Conservation (phyloP, 331 rosid genomes). For the Malus hybrid region DNA sequence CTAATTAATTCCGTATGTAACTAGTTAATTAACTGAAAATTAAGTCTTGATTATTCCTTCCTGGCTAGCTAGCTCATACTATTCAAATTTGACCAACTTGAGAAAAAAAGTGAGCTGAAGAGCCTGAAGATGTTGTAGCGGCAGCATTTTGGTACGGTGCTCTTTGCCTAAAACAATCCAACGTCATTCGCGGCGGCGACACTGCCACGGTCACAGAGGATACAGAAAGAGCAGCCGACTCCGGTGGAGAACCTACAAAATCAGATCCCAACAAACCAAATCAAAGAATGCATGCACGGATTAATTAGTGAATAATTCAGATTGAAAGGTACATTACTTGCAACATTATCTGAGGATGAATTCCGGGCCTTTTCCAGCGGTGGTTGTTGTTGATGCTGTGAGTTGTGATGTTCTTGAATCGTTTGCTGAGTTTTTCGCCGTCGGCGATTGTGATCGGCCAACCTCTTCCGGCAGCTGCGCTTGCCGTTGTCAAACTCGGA, state of each 20-base stretch:
- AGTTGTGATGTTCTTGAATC: conserved; percentile 37
- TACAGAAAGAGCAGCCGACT: conserved; percentile 50
- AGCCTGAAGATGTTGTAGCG: conserved; percentile 37
- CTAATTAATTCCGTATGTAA: not conserved
- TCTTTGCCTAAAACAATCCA: conserved; percentile 63
- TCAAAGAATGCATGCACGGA: too few species aligned
- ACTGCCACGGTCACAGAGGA: conserved; percentile 82
- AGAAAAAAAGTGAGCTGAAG: conserved; percentile 70
- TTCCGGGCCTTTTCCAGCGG: conserved; percentile 11
- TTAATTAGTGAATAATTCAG: not conserved
- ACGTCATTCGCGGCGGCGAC: conserved; percentile 58
- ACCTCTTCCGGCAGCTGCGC: conserved; percentile 92
- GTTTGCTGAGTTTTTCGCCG: conserved; percentile 83
- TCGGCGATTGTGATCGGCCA: conserved; percentile 97
- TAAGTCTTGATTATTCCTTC: not conserved
- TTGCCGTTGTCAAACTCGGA: conserved; percentile 92
- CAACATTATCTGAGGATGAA: conserved; percentile 29
- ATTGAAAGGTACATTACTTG: conserved; percentile 27
- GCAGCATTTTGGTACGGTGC: conserved; percentile 28
- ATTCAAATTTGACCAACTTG: conserved; percentile 39
- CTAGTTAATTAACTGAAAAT: not conserved
- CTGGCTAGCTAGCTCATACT: not conserved
- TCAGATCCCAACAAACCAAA: not conserved
- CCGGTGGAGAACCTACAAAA: conserved; percentile 56
- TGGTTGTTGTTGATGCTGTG: conserved; percentile 29